Base-by-base conservation (phyloP, 306 rosid species). In the Boehmeria nivea region DNA sequence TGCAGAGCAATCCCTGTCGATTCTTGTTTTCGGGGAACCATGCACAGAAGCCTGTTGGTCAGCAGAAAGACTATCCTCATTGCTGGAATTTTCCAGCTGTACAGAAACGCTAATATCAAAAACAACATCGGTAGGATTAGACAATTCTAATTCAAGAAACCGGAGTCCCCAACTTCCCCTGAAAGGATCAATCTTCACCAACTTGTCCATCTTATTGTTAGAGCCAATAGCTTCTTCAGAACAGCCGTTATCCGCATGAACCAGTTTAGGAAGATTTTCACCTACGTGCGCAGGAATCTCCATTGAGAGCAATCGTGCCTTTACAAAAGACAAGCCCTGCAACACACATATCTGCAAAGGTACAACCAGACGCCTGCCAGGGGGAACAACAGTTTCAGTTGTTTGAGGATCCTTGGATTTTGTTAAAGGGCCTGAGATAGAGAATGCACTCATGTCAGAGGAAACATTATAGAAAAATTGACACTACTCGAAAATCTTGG, bases 121-220 rank as follows among this genome's bases (percentile, higher is more conserved):
- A 19, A 68, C 77, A 18, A 91, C 83, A 56, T 91, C 96, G 15
- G 95, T 93, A 52, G 96, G 86, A 72, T 87, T 93, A 43, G 86
- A 81, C 68, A 85, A 66, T 77, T 93, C 99, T n/a, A 93, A 83
- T 74, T 93, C 96, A 51, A 93, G 86, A 68, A 87, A 93, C 43
- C 89, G 78, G 37, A 91, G 80, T 53, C 94, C 94, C 99, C 95
- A 91, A 71, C 96, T 87, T 77, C 96, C 95, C 63, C 96, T 76
- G 57, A 76, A 78, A 63, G 96, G 95, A 75, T 87, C 95, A 58
- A 87, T 83, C 71, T 85, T 93, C 77, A 85, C 94, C 75, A 84
- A 79, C 73, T 80, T 76, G 70, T 93, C 89, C 60, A 85, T 71
- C 71, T 84, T 80, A 56, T 64, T 59, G 49, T 60, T 70, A 12